A percentile compares a stretch with the other conserved stretches of the same genome.
These are phyloP conservation scores for Tolypocladium album DNA, from an alignment of 2,329 filamentous ascomycete genomes.

Conservation along the genomic window DNA sequence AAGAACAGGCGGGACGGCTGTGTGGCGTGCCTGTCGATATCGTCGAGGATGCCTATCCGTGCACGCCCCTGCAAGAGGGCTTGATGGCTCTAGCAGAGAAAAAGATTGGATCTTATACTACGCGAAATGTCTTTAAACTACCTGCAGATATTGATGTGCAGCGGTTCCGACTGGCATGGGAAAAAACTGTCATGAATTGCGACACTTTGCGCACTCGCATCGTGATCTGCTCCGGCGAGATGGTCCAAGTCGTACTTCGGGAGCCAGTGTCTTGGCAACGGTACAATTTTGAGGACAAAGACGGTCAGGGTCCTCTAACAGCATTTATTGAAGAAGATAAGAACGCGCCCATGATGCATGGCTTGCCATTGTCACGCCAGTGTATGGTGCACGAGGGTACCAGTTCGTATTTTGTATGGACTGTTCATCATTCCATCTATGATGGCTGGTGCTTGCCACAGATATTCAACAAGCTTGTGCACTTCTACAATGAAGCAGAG, in stretches of 20 bases:
- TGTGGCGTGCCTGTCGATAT: conserved; percentile 1
- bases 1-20: background rate
- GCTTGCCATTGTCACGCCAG: background rate
- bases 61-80: conserved; percentile 28
- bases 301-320: background rate
- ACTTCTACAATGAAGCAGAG: background rate
- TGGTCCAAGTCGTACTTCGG: background rate
- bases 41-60: conserved; percentile 24
- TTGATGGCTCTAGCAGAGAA: conserved; percentile 24
- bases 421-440: background rate
- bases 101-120: conserved; percentile 24
- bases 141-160: conserved; percentile 7
- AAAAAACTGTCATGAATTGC: background rate
- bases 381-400: background rate
- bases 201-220: background rate
- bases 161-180: conserved; percentile 18
- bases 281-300: background rate
- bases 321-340: background rate
- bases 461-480: background rate
- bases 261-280: background rate
- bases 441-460: conserved; percentile 1
- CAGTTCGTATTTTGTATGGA: background rate
- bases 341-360: background rate
- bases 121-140: conserved; percentile 15
- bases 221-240: background rate